Base-by-base conservation (phyloP, 2,329 filamentous ascomycete species). In the Hymenoscyphus repandus region DNA sequence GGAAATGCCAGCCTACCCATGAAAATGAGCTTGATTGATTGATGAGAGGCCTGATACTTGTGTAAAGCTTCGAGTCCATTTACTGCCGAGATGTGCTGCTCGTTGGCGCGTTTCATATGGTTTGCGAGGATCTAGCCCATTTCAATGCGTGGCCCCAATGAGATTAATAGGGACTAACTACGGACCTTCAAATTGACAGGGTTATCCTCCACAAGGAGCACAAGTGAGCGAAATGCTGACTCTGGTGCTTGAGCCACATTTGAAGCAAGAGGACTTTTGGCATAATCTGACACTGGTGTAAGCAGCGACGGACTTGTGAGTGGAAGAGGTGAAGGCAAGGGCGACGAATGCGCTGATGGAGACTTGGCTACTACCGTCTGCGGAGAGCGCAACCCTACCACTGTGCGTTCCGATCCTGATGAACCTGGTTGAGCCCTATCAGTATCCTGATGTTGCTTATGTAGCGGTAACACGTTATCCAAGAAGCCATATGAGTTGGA, bases 1-100 rank as follows among this genome's bases (percentile, higher is more conserved):
- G 32, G 9, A 9, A 34, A 9, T 9, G 9, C 11, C 32, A 4
- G 48, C 39, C 6, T 59, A 56, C 65, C 66, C 66, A 68, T 69
- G 38, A 69, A 59, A 10, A 68, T 64, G 9, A 65, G 33, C 40
- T 66, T 64, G 38, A 57, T 46, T 7, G 34, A 30, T 20, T 27
- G n/a, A 1, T 54, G 52, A 5, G 45, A 44, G 9, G 49, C 49
- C 44, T 57, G 47, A 15, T 57, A 62, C 34, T 60, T 58, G 7
- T 74, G 61, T 2, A 77, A 64, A 5, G 75, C 75, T 61, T 76
- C 69, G 1, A 70, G 63, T 5, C 75, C 75, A 52, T 78, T 69
- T 5, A 53, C 59, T 4, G 74, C 74, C 1, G 62, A 61, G 17
- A 64, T 63, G 10, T 67, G 64, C 15, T 63, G 57, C 17, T 55